Evolutionary conservation across 1,139 yeast species (phyloP), one percentile per base, ranked within the genome.

Genomic region (Geotrichum carabidarum): DNA sequence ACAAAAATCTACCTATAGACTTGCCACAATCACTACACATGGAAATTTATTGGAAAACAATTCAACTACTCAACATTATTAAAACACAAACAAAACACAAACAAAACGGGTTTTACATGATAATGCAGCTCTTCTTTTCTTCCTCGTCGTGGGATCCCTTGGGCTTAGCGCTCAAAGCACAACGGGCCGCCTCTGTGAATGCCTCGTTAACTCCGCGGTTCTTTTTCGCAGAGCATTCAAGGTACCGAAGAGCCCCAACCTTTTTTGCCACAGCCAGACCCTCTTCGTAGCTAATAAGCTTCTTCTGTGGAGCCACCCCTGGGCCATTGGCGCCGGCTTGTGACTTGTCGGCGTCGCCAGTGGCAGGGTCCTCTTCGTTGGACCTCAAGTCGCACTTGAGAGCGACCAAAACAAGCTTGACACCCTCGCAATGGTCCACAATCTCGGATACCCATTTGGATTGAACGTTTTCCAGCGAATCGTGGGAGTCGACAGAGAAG

Each of bases 141-240:
- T 71, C 78, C 34, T 78, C 76, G 54, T 80, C 80, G 31, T 74
- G 62, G 47, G 86, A 84, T 55, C 93, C 93, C 66, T 84, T 87
- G 52, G 96, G 90, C 66, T 83, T 87, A 14, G 96, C 96, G 61
- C 88, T 85, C 63, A 93, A 78, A 5, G 97, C 98, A 68, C 96
- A 91, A 71, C 98, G 81, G 9, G 97, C 96, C 48, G 97, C 97
- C 71, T 91, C 97, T 1, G 96, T 88, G 69, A 91, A 91, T 4
- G 96, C 97, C 71, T 91, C 98, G 66, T 93, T 90, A 34, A 91
- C 98, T 61, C 98, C 98, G 67, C 95, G 79, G 71, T 89, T 90
- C 69, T 85, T 84, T 74, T 90, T 90, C 11, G 98, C 97, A 32
- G 95, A 86, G 72, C 97, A 91, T 70, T 91, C 98, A 68, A 89